Base-by-base conservation (phyloP, 306 rosid genomes). In the Lagenaria siceraria region DNA sequence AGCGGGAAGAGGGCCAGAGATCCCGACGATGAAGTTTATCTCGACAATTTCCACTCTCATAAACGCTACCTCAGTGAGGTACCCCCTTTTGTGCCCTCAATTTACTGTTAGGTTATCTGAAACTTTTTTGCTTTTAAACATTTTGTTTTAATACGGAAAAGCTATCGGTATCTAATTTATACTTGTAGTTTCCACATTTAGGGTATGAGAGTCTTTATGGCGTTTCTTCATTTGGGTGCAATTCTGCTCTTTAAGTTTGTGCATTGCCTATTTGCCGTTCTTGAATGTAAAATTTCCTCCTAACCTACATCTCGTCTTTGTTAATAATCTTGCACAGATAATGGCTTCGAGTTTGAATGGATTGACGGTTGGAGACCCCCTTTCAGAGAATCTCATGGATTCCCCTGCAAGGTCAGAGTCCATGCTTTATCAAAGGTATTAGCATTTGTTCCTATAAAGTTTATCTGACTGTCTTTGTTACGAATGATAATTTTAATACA, bases 301-400 rank as follows among this genome's bases (percentile, higher is more conserved):
- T 43, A 42, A 69, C 36, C 19, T 21, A n/a, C 71, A 5, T 70
- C 22, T 29, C 43, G 54, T 74, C 80, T 64, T 31, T 36, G 29
- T 36, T 65, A 11, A 22, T 71, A 68, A 21, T 49, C 49, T 17
- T 55, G 14, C 53, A 54, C 87, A 95, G 99, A 92, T 95, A 80
- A 92, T 95, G 99, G 99, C 99, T 42, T 90, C 99, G 56, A 95
- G 99, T 87, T 88, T 95, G 86, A 95, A 95, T 55, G 99, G 99
- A 62, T 85, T 92, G 86, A 95, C 97, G 21, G 99, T 95, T 72
- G 99, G 92, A 78, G 99, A 95, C 52, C 90, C 97, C 54, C 92
- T 95, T 68, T 80, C 97, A 60, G 99, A 90, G 70, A 95, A 88
- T 86, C 92, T 92, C 31, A 84, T 95, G 99, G 99, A 95, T 58